These are phyloP conservation scores for Pachysandra terminalis DNA, from an alignment of 164 flowering plant species.

Conservation along the genomic window DNA sequence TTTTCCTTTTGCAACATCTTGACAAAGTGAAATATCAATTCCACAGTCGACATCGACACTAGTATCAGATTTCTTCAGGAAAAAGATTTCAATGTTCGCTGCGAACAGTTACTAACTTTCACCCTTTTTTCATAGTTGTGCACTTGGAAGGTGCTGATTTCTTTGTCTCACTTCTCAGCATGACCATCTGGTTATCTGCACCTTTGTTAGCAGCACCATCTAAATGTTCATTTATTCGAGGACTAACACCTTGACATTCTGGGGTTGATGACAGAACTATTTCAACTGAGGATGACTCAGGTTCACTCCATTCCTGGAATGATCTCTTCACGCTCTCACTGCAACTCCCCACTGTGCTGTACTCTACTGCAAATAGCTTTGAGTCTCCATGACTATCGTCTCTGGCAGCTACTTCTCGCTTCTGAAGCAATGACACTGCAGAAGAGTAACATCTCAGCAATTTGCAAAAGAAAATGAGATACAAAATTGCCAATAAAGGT, in stretches of 20 bases:
- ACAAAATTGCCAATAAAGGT: too few species aligned
- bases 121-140: constrained; percentile 41
- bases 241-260: constrained; percentile 13
- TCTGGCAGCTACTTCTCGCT: constrained; percentile 39
- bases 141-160: constrained; percentile 6
- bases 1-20: constrained; percentile 15
- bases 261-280: constrained; percentile 16
- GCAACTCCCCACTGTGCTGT: constrained; percentile 18
- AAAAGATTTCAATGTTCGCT: constrained; percentile 79
- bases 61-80: constrained; percentile 38
- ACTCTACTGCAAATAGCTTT: constrained; percentile 19
- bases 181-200: constrained; percentile 6
- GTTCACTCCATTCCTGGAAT: constrained; percentile 5
- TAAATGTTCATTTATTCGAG: constrained; percentile 3
- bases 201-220: constrained; percentile 9
- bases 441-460: constrained; percentile 21
- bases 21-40: constrained; percentile 16
- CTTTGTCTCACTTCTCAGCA: constrained; percentile 11
- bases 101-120: constrained; percentile 42
- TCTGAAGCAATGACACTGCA: constrained; percentile 73
- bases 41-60: constrained; percentile 11
- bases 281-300: constrained; percentile 9
- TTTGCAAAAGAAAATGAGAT: neutral
- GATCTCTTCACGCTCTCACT: constrained; percentile 19
- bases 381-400: constrained; percentile 21